Evolutionary conservation across 1,139 yeast genomes (phyloP), one percentile per base, ranked within the genome.

Genomic region (Kurtzmaniella quercitrusa): DNA sequence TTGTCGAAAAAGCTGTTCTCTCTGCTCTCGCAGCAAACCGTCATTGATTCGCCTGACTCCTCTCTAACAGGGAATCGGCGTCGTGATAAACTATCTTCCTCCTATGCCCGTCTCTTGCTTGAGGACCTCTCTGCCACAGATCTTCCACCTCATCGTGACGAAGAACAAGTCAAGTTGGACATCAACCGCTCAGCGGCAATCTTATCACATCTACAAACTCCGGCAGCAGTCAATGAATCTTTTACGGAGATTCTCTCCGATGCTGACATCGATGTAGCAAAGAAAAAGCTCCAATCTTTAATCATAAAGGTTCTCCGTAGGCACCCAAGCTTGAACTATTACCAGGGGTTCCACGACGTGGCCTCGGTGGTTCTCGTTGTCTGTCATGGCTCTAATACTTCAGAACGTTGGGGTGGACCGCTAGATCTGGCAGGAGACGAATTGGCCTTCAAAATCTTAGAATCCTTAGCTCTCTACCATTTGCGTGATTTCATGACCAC

Each of bases 321-420:
- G 27, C 70, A 84, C 53, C 91, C 91, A 0, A 55, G 62, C 9
- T 66, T 91, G 39, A 70, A 79, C 47, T 93, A 93, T 61, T 93
- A 89, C 59, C 98, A 93, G 63, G 98, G 98, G 0, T 89, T 77
- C 58, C 98, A 93, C 63, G 98, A 93, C 57, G 70, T 91, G 33
- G 91, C 90, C 2, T 77, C 87, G 41, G 73, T 86, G 9, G 66
- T 87, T n/a, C 65, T 85, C 17, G 55, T 83, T 17, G 77, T 84
- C 0, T 79, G 79, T 53, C 68, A 64, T 12, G 58, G 57, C n/a
- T 25, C 53, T 8, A 49, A 46, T 17, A 46, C 53, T 4, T 51
- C 54, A 4, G 56, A 54, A 44, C 31, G 10, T 11, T 27, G 31
- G 31, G 39, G 47, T 57, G 16, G 60, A 4, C 11, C 18, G 3